Base-by-base conservation (phyloP, 805 yeast genomes). In the Metschnikowia similis region DNA sequence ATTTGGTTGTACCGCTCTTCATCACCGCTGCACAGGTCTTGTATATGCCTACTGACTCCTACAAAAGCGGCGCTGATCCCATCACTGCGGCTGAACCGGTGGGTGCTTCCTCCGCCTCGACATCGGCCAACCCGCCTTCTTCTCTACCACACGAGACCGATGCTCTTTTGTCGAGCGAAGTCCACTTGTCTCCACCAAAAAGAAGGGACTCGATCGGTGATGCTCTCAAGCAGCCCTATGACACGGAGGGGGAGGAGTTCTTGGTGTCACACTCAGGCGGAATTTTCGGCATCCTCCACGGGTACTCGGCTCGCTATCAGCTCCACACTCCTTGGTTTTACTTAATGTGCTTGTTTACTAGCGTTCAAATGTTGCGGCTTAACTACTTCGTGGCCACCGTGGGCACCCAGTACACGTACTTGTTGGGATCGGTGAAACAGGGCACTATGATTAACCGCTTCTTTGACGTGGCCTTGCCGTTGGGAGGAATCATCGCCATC, bases 331-430 rank as follows among this genome's bases (percentile, higher is more conserved):
- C 72, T 48, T 80, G 83, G 83, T 80, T 80, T 56, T 55, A 64
- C 40, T 65, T 79, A 39, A 77, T 79, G 67, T 72, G 80, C 56
- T 44, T 67, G 29, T 78, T 78, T 59, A 69, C 81, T n/a, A 77
- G 80, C 17, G 72, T 80, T 51, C 82, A 76, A 64, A 80, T 80
- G 84, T 68, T 80, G 51, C 66, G 84, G 57, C 65, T 80, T 48
- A 80, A 80, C 63, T 80, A 80, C 63, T 80, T 80, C 61, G 84
- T 80, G 45, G 83, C 84, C 26, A 80, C 84, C 14, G 70, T 80
- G 50, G 73, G 76, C 47, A 71, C 83, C n/a, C 84, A 80, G 59
- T 80, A 80, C 57, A 62, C 74, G 10, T 80, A 65, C 55, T 59
- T 80, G 48, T 66, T 80, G 39, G 66, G 66, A 16, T 76, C 81